A percentile compares a stretch with the other conserved stretches of the same genome.
Conservation (phyloP, 1,284 basidiomycete species). For the Ustilago lituana region DNA sequence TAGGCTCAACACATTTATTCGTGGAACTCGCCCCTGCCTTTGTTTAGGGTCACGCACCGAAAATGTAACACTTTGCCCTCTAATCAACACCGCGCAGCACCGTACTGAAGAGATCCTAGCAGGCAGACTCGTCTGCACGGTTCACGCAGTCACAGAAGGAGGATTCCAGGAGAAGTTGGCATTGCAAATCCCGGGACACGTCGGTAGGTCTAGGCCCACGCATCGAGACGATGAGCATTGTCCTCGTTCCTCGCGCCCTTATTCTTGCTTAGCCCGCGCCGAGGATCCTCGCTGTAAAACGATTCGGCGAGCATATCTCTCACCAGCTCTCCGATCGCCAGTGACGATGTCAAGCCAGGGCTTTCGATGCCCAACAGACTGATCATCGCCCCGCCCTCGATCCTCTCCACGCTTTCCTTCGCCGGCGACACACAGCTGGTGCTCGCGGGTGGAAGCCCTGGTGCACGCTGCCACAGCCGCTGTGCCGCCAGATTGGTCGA, state of each 20-base stretch:
- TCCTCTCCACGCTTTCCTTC: slow-evolving; percentile 5
- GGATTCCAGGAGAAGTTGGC: no score
- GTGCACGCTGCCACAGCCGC: slow-evolving; percentile 57
- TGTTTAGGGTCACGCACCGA: no score
- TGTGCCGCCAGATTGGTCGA: slow-evolving; percentile 47
- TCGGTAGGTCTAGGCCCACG: slow-evolving; percentile 60
- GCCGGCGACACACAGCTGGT: slow-evolving; percentile 20
- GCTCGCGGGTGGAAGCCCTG: slow-evolving; percentile 16
- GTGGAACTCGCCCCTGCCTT: no score
- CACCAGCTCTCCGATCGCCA: slow-evolving; percentile 71
- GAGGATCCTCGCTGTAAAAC: slow-evolving; percentile 65
- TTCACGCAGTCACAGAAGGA: no score
- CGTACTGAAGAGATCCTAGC: no score
- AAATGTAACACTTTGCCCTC: no score
- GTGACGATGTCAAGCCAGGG: slow-evolving; percentile 71
- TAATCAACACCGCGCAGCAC: no score
- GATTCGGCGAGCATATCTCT: slow-evolving; percentile 67
- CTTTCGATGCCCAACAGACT: slow-evolving; percentile 72
- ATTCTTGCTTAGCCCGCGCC: slow-evolving; percentile 3
- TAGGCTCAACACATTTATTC: no score
- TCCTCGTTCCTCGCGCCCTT: slow-evolving; percentile 59
- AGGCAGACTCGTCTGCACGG: no score
- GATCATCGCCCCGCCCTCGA: slow-evolving; percentile 53
- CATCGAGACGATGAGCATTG: slow-evolving; percentile 42
- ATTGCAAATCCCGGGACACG: no score